phyloP scores from a whole-genome alignment of 805 yeast species.

The Torulaspora maleeae region DNA sequence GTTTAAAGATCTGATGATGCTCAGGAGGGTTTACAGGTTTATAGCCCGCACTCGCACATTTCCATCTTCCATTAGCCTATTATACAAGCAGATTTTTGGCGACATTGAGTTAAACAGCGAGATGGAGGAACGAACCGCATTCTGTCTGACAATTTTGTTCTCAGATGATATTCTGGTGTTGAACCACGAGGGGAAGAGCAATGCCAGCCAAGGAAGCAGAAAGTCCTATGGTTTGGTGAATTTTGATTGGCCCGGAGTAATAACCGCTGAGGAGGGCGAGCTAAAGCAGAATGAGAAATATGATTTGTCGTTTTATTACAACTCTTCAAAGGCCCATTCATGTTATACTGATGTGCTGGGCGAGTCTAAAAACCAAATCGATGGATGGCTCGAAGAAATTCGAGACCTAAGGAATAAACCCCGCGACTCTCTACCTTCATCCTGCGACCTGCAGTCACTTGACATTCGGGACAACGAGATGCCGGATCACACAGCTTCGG shows the following conservation, averaged over 20 bases:
- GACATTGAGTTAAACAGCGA: constrained; percentile 11
- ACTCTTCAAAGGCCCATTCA: constrained; percentile 16
- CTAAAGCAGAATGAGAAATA: constrained; percentile 11
- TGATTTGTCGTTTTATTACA: constrained; percentile 19
- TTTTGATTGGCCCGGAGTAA: constrained; percentile 25
- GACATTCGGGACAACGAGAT: constrained; percentile 17
- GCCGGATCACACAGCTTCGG: constrained; percentile 10
- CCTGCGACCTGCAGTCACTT: constrained; percentile 20
- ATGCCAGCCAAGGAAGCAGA: constrained; percentile 13
- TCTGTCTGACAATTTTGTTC: constrained; percentile 17
- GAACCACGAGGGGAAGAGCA: background rate
- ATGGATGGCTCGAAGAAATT: constrained; percentile 21
- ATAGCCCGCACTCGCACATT: constrained; percentile 20
- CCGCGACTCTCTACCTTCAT: constrained; percentile 13
- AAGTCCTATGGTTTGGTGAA: constrained; percentile 16
- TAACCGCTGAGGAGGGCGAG: constrained; percentile 10
- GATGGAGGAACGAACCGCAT: constrained; percentile 14
- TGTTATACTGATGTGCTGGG: constrained; percentile 24
- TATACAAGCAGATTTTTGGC: constrained; percentile 17
- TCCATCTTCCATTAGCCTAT: constrained; percentile 19
- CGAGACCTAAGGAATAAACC: constrained; percentile 9
- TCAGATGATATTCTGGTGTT: constrained; percentile 17
- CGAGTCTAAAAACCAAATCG: constrained; percentile 17
- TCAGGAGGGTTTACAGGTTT: constrained; percentile 36
- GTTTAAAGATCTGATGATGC: constrained; percentile 33